Conservation (phyloP, 345 rosid species). For the Euphorbia lathyris region DNA sequence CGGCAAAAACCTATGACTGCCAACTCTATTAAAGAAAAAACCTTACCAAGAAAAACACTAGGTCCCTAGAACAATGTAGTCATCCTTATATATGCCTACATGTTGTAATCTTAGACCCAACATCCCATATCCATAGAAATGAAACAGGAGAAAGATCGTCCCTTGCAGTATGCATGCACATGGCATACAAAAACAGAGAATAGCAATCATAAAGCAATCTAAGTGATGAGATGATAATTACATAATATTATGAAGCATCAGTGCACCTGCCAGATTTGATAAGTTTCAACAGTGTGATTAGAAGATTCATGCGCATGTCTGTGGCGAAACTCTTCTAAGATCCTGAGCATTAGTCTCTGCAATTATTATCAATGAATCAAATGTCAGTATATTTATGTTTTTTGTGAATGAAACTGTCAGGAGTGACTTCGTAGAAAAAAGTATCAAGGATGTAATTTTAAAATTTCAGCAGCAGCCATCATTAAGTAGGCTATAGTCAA, state of each 20-base stretch:
- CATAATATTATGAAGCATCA: constrained; percentile 5
- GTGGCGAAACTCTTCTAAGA: constrained; percentile 30
- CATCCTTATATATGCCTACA: neutral
- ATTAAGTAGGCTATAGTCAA: neutral
- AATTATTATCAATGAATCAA: constrained; percentile 8
- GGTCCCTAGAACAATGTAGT: too few species aligned
- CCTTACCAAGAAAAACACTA: too few species aligned
- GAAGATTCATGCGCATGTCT: constrained; percentile 23
- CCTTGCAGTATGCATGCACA: neutral
- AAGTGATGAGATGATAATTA: neutral
- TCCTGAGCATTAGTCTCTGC: constrained; percentile 65
- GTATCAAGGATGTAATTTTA: neutral
- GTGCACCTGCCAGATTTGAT: constrained; percentile 51
- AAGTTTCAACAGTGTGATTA: constrained; percentile 27
- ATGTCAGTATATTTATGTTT: neutral
- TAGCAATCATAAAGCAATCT: neutral
- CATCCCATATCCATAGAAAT: too few species aligned
- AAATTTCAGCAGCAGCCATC: neutral
- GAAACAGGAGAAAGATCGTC: neutral
- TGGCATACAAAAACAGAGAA: neutral
- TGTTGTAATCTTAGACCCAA: neutral
- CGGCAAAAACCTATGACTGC: too few species aligned
- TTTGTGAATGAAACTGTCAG: neutral
- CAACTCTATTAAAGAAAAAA: too few species aligned
- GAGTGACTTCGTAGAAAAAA: neutral